Evolutionary conservation across 2,329 filamentous ascomycete species (phyloP).

Genomic region (Microcyclospora pomicola): DNA sequence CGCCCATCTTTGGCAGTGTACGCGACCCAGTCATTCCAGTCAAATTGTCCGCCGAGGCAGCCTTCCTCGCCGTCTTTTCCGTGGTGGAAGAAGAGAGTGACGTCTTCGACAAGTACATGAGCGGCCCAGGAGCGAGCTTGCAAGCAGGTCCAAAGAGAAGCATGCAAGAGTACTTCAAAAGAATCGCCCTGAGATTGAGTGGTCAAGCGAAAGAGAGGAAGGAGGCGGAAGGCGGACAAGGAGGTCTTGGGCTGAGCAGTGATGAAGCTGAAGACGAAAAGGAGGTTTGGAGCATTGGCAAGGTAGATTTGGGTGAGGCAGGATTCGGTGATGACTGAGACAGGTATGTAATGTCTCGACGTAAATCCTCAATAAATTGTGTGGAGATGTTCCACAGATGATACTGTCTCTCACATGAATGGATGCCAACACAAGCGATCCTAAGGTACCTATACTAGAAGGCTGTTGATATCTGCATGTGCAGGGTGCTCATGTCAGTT

Average conservation of each 20-base stretch:
- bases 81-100: constrained; percentile 76
- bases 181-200: constrained; percentile 74
- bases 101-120: constrained; percentile 85
- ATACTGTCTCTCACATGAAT: too few relatives aligned
- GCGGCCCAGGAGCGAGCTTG: constrained; percentile 49
- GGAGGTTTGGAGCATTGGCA: constrained; percentile 92
- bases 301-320: constrained; percentile 61
- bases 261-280: constrained; percentile 90
- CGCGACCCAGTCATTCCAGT: constrained; percentile 87
- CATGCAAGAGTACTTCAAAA: constrained; percentile 96
- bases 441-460: too few relatives aligned
- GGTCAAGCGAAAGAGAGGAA: constrained; percentile 74
- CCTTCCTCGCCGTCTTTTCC: constrained; percentile 79
- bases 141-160: constrained; percentile 64
- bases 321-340: constrained; percentile 10
- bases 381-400: too few relatives aligned
- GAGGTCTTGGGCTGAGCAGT: constrained; percentile 70
- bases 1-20: constrained; percentile 76
- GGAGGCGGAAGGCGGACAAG: constrained; percentile 80
- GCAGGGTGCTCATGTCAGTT: too few relatives aligned
- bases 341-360: neutral
- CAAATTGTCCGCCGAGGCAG: constrained; percentile 87
- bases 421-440: too few relatives aligned
- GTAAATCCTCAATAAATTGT: too few relatives aligned
- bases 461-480: too few relatives aligned